A percentile compares a stretch with the other conserved stretches of the same genome.
Conservation (phyloP, 179 eudicot species). For the Heliamphora pulchella region DNA sequence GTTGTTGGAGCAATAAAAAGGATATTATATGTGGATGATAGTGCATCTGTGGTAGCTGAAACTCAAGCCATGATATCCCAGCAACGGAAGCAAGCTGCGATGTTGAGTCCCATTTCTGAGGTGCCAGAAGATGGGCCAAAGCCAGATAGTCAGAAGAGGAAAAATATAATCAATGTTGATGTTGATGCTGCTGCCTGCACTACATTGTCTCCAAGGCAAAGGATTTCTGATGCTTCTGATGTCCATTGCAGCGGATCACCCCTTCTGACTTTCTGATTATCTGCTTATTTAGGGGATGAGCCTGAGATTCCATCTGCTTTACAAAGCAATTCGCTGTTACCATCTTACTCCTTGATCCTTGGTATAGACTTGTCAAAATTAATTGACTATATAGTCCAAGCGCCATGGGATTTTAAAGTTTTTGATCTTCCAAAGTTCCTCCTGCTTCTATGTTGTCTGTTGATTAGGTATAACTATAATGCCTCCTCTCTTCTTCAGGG, state of each 20-base stretch:
- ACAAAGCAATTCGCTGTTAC: background rate
- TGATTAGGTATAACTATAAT: background rate
- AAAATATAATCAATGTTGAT: constrained; percentile 53
- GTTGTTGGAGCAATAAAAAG: constrained; percentile 65
- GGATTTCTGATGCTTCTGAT: constrained; percentile 67
- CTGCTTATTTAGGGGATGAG: background rate
- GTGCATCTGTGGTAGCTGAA: constrained; percentile 58
- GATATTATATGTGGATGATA: constrained; percentile 75
- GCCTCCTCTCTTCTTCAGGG: background rate
- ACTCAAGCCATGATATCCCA: constrained; percentile 63
- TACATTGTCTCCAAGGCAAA: constrained; percentile 63
- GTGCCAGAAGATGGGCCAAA: constrained; percentile 31
- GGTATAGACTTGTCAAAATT: background rate
- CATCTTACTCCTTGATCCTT: background rate
- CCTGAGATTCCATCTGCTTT: background rate
- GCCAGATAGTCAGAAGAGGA: constrained; percentile 63
- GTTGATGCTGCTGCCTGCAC: constrained; percentile 60
- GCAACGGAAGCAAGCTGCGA: constrained; percentile 28
- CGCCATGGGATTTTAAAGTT: background rate
- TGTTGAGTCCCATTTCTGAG: constrained; percentile 30
- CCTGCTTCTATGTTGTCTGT: constrained; percentile 8
- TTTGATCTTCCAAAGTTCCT: background rate
- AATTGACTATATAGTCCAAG: background rate
- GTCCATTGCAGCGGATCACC: constrained; percentile 67
- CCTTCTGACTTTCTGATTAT: constrained; percentile 34